phyloP scores from a whole-genome alignment of 257 asterid species.

The Nicotiana paniculata region DNA sequence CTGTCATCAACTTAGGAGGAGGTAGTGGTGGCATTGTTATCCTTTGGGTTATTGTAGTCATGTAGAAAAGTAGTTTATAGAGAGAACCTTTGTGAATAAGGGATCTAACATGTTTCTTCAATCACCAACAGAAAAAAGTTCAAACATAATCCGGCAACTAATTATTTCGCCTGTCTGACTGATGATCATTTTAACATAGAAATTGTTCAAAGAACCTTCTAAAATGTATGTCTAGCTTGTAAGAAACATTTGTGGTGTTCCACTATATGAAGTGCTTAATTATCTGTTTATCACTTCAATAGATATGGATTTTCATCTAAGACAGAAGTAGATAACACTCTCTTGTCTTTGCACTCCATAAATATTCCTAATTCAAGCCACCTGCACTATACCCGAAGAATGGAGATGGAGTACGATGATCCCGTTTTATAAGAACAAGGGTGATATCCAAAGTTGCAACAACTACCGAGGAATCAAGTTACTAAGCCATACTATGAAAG shows the following conservation, averaged over 20 bases:
- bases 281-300: too few species aligned
- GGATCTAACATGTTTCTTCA: not conserved
- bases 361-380: too few species aligned
- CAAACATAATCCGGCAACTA: not conserved
- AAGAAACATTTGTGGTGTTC: not conserved
- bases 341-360: too few species aligned
- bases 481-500: too few species aligned
- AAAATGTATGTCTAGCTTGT: not conserved
- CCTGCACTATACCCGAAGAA: too few species aligned
- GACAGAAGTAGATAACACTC: too few species aligned
- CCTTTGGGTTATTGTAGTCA: not conserved
- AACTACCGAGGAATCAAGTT: too few species aligned
- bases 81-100: not conserved
- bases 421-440: too few species aligned
- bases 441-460: too few species aligned
- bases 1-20: not conserved
- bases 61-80: not conserved
- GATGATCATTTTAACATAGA: not conserved
- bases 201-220: not conserved
- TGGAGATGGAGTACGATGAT: too few species aligned
- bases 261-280: too few species aligned
- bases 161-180: not conserved
- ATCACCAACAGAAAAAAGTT: not conserved
- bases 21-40: not conserved
- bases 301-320: too few species aligned